These are phyloP conservation scores for Paraphoma sp. DNA, from an alignment of 2,329 filamentous ascomycete species.

Conservation along the genomic window DNA sequence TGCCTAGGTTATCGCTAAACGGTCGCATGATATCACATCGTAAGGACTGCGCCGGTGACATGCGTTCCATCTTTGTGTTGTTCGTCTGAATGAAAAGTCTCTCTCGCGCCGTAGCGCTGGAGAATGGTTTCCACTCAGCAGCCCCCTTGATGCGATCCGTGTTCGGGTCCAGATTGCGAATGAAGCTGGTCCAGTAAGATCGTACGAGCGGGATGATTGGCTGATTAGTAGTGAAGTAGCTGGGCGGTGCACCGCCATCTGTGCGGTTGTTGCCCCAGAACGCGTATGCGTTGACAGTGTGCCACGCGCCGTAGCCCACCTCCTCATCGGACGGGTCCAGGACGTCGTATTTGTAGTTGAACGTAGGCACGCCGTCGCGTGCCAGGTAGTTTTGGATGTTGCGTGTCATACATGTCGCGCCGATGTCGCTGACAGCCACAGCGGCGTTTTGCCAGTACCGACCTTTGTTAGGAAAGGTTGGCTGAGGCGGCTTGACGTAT, in stretches of 20 bases:
- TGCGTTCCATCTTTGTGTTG: slow-evolving; percentile 49
- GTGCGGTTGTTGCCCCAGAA: slow-evolving; percentile 71
- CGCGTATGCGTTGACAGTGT: slow-evolving; percentile 70
- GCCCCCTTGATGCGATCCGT: slow-evolving; percentile 52
- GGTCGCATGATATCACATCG: slow-evolving; percentile 15
- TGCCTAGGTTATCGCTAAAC: slow-evolving; percentile 14
- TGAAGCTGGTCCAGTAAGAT: slow-evolving; percentile 77
- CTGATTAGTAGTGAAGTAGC: slow-evolving; percentile 65
- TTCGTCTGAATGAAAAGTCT: slow-evolving; percentile 49
- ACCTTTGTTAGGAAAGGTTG: slow-evolving; percentile 55
- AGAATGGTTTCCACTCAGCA: slow-evolving; percentile 61
- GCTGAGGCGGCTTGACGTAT: slow-evolving; percentile 58
- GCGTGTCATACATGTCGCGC: slow-evolving; percentile 70
- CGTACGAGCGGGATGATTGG: slow-evolving; percentile 67
- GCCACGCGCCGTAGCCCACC: slow-evolving; percentile 67
- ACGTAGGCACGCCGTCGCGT: slow-evolving; percentile 55
- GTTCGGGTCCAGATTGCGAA: slow-evolving; percentile 72
- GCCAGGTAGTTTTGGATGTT: slow-evolving; percentile 57
- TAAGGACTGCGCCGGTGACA: slow-evolving; percentile 21
- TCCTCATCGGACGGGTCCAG: slow-evolving; percentile 62
- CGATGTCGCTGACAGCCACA: slow-evolving; percentile 68
- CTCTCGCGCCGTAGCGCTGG: slow-evolving; percentile 23
- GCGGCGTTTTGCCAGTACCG: slow-evolving; percentile 65
- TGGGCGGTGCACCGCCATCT: slow-evolving; percentile 56
- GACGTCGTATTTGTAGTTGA: slow-evolving; percentile 75